Conservation (phyloP, 768 basidiomycete genomes). For the Russula sp. region DNA sequence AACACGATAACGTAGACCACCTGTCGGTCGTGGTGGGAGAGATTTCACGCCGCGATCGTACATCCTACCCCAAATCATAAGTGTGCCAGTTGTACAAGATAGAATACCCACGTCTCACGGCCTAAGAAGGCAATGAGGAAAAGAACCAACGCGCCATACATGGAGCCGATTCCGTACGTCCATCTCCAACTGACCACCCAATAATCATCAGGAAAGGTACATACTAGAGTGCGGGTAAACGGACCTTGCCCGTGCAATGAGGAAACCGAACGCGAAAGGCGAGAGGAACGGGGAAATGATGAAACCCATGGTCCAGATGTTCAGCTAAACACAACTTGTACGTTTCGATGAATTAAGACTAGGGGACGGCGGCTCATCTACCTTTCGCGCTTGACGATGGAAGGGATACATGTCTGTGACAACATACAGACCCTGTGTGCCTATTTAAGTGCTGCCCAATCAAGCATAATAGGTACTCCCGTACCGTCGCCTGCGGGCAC, state of each 20-base stretch:
- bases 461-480: background rate
- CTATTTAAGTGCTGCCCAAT: background rate
- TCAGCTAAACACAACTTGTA: conserved; percentile 38
- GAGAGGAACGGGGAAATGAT: conserved; percentile 59
- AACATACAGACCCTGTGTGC: conserved; percentile 46
- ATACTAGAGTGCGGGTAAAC: conserved; percentile 5
- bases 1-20: conserved; percentile 47
- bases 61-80: conserved; percentile 37
- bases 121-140: conserved; percentile 52
- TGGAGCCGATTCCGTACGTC: conserved; percentile 60
- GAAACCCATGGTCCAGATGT: conserved; percentile 70
- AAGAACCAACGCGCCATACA: conserved; percentile 52
- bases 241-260: conserved; percentile 48
- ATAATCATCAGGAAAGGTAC: background rate
- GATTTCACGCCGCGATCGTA: conserved; percentile 48
- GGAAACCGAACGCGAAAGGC: conserved; percentile 63
- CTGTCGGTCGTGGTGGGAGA: conserved; percentile 28
- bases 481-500: conserved; percentile 54
- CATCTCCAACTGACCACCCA: conserved; percentile 45
- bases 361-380: conserved; percentile 23
- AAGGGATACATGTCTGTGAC: conserved; percentile 64
- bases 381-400: conserved; percentile 63
- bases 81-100: background rate
- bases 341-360: background rate
- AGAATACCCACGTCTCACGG: conserved; percentile 53